Percentiles rank a stretch among this genome's conserved stretches.
phyloP scores from a whole-genome alignment of 345 rosid genomes.

The Populus ilicifolia region DNA sequence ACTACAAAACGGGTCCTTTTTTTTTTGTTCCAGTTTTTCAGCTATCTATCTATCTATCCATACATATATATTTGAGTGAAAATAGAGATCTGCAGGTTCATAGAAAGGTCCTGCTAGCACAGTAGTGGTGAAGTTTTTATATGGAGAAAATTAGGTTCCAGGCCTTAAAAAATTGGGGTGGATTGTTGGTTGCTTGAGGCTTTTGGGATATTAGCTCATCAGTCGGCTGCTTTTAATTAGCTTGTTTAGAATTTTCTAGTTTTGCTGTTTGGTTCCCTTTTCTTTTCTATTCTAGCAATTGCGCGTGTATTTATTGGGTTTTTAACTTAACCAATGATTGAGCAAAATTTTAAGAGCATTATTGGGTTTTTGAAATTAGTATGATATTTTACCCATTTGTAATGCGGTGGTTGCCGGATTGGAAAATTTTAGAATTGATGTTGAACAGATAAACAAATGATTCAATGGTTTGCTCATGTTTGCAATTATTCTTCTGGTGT shows the following conservation, averaged over 20 bases:
- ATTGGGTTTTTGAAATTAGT: neutral
- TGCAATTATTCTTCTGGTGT: slow-evolving; percentile 16
- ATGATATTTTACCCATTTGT: neutral
- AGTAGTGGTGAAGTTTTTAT: neutral
- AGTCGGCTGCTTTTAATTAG: neutral
- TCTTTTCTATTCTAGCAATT: no score
- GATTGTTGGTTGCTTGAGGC: neutral
- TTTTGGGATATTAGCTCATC: neutral
- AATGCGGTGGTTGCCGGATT: slow-evolving; percentile 18
- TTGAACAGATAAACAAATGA: neutral
- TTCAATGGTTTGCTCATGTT: slow-evolving; percentile 13
- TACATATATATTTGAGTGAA: neutral
- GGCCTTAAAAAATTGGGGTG: neutral
- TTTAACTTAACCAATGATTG: neutral
- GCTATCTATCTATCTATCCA: no score
- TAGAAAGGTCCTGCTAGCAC: neutral
- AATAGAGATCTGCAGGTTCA: neutral
- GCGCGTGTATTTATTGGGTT: no score
- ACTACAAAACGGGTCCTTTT: neutral
- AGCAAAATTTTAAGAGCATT: neutral
- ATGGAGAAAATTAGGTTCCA: neutral
- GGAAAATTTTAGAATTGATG: slow-evolving; percentile 1
- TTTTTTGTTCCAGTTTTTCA: neutral
- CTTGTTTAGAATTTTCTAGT: neutral
- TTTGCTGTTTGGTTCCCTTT: neutral